Percentiles rank a stretch among this genome's conserved stretches.
Conservation (phyloP, 2,329 filamentous ascomycete genomes). For the Talaromyces albobiverticillius region DNA sequence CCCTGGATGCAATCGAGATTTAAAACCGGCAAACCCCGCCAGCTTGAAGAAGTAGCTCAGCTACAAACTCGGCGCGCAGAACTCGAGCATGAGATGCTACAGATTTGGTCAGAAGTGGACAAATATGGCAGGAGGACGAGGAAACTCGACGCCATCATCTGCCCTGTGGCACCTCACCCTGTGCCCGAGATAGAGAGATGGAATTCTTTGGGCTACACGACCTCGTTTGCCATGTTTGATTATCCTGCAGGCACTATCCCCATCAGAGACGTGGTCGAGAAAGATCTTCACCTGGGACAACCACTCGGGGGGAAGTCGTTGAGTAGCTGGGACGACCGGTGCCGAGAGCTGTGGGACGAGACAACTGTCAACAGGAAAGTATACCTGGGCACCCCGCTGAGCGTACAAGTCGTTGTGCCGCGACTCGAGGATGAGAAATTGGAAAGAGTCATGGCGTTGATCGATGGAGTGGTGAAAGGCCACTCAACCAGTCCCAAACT, state of each 20-base stretch:
- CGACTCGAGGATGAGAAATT: constrained; percentile 4
- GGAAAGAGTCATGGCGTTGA: constrained; percentile 3
- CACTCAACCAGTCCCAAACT: constrained; percentile 1
- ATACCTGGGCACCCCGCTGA: constrained; percentile 54
- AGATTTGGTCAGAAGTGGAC: constrained; percentile 50
- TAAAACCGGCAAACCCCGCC: constrained; percentile 47
- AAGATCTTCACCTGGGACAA: constrained; percentile 44
- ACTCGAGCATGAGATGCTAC: constrained; percentile 55
- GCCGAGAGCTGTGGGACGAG: constrained; percentile 54
- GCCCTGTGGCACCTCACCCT: constrained; percentile 63
- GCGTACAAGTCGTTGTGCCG: constrained; percentile 48
- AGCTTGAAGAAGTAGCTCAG: constrained; percentile 47
- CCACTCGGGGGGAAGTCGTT: constrained; percentile 40
- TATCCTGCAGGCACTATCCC: constrained; percentile 59
- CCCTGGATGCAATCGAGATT: constrained; percentile 56
- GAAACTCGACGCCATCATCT: constrained; percentile 60
- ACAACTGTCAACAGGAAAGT: constrained; percentile 51
- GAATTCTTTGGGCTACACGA: constrained; percentile 62
- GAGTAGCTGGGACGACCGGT: constrained; percentile 59
- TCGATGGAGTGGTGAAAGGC: constrained; percentile 4
- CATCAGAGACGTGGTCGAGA: constrained; percentile 47
- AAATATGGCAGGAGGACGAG: constrained; percentile 19
- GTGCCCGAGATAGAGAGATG: constrained; percentile 61
- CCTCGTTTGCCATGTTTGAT: constrained; percentile 60
- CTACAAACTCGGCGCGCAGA: constrained; percentile 53